Evolutionary conservation across 2,329 filamentous ascomycete species (phyloP).

Genomic region (Plectosphaerella plurivora): DNA sequence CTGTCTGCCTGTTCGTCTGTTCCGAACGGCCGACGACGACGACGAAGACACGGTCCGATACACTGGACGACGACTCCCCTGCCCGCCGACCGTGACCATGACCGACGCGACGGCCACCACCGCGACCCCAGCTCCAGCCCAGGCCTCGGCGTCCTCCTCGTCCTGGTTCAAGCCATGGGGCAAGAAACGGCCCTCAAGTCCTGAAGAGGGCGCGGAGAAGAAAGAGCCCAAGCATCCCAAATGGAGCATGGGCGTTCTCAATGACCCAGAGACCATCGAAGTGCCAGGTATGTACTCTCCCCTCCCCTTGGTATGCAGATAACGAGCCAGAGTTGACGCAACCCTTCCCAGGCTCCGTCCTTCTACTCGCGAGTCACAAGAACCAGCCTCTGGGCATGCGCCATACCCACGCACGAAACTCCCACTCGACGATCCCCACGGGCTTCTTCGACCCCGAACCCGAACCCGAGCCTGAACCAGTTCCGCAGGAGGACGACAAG

Average conservation of each 20-base stretch:
- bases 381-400: constrained; percentile 56
- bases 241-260: constrained; percentile 76
- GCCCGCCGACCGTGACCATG: too few relatives aligned
- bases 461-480: constrained; percentile 4
- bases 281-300: constrained; percentile 64
- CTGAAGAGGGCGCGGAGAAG: neutral
- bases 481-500: constrained; percentile 35
- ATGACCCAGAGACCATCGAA: constrained; percentile 75
- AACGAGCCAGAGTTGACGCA: neutral
- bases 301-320: neutral
- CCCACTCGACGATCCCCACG: constrained; percentile 51
- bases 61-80: too few relatives aligned
- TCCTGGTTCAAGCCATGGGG: too few relatives aligned
- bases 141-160: neutral
- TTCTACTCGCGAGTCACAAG: constrained; percentile 49
- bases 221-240: constrained; percentile 22
- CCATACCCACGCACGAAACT: constrained; percentile 52
- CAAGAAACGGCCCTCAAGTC: neutral
- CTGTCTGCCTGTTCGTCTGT: too few relatives aligned
- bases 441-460: constrained; percentile 24
- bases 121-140: neutral
- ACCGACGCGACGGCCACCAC: neutral
- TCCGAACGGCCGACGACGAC: too few relatives aligned
- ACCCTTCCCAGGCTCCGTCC: constrained; percentile 44
- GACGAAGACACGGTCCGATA: too few relatives aligned